These are phyloP conservation scores for Tolypocladium album DNA, from an alignment of 2,329 filamentous ascomycete species.

Conservation along the genomic window DNA sequence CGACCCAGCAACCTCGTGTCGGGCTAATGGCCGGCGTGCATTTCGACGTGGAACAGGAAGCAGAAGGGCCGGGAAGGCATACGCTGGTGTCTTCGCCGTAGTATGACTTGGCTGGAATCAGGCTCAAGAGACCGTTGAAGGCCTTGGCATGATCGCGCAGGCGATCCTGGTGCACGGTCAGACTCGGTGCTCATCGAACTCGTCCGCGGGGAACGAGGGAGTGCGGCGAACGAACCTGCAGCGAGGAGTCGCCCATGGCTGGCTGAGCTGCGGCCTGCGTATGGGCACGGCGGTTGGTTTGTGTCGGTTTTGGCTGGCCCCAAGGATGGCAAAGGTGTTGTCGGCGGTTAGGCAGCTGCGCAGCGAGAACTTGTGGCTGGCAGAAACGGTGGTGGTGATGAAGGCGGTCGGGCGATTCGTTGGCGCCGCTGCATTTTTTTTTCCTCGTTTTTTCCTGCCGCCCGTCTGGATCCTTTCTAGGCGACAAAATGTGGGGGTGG, in stretches of 20 bases:
- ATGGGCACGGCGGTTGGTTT: background rate
- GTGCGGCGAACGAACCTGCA: constrained; percentile 30
- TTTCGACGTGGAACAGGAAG: background rate
- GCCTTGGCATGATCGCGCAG: constrained; percentile 55
- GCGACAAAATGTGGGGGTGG: background rate
- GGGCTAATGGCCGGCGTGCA: background rate
- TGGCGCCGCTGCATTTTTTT: constrained; percentile 7
- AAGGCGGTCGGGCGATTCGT: constrained; percentile 8
- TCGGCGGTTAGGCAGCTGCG: background rate
- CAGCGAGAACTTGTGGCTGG: background rate
- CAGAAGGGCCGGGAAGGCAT: constrained; percentile 28
- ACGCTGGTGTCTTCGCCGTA: constrained; percentile 79
- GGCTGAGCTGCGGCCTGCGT: background rate
- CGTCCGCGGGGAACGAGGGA: constrained; percentile 14
- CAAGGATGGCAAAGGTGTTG: background rate
- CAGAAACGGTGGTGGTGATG: background rate
- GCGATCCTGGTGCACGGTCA: constrained; percentile 33
- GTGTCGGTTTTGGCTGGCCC: background rate
- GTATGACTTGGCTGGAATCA: constrained; percentile 86
- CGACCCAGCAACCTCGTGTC: background rate
- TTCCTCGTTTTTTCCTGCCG: constrained; percentile 4
- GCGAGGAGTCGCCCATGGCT: constrained; percentile 31
- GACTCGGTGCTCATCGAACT: background rate
- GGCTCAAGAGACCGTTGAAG: constrained; percentile 76
- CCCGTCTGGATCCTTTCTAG: background rate